Base-by-base conservation (phyloP, 2,329 filamentous ascomycete species). In the Penicillium verrucosum region DNA sequence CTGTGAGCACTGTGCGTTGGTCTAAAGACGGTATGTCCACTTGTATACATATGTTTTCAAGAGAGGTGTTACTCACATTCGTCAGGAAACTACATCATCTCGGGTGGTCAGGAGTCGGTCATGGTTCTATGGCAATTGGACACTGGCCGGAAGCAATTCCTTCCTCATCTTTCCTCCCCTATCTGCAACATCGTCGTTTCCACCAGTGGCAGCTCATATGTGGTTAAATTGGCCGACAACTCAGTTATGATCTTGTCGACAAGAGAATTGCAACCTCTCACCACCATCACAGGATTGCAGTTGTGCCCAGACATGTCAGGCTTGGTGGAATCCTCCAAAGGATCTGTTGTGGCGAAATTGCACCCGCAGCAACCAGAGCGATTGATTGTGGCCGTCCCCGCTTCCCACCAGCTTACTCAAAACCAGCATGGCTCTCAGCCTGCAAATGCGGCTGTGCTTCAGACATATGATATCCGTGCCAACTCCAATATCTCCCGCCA, bases 41-140 rank as follows among this genome's bases (percentile, higher is more conserved):
- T 12, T 11, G 34, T 27, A 38, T 40, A 14, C 9, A 10, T 12
- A 27, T 27, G 11, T 32, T 43, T 49, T 44, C 3, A 0, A 25
- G 40, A 51, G n/a, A 36, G 32, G 44, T 25, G 29, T 44, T 49
- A 46, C 59, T 61, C 62, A 77, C 78, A 11, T 32, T 43, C 45
- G 16, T 23, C 64, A 94, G 90, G 90, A 49, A 92, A 96, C 70
- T 99, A 99, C 73, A 77, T 99, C 57, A 87, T 99, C 51, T 97
- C 94, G 55, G 94, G 94, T 69, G 94, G 94, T 32, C 85, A 86
- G 23, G 94, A 99, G 75, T 92, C 91, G 8, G 89, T 91, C 21
- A 80, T 99, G 41, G 90, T 96, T 9, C 79, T 97, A 32, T 97
- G 92, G 92, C 94, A 99, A 75, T 80, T 97, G 56, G 90, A 95